Evolutionary conservation across 176 grass and related monocot genomes (phyloP), one percentile per base, ranked within the genome.

Genomic region (Zea luxurians): DNA sequence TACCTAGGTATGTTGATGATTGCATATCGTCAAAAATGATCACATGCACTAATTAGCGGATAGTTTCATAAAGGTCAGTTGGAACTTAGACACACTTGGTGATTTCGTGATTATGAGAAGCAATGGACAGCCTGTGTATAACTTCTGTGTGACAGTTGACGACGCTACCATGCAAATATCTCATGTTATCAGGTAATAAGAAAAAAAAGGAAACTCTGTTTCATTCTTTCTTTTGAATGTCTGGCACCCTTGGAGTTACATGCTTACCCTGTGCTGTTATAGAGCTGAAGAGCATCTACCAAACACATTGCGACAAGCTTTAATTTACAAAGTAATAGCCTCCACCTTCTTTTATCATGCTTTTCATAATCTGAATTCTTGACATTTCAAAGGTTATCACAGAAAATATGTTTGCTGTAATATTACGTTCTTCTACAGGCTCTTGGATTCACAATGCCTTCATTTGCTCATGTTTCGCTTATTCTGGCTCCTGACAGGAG

Each of bases 81-180:
- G 96, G 96, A 92, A 86, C 68, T 52, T 99, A 64, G 87, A 95
- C 50, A 99, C 92, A 6, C 91, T 99, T 50, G 92, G 96, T 63
- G 96, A 99, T 73, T 99, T 99, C 53, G 92, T 99, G 76, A 92
- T 99, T 50, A 99, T 99, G 96, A 90, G 96, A 86, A 99, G 96
- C 84, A 99, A 99, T 16, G 96, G 96, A 10, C 96, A 99, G 59
- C 96, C 96, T 78, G 96, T 99, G 45, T 99, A 99, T 85, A 99
- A 99, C 89, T 99, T 99, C 34, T 99, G 96, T 87, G 96, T 99
- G 58, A 99, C 96, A 17, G 92, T 99, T 66, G 96, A 99, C 63
- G 96, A 99, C 74, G 90, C 96, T 63, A 92, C 88, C 67, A 99
- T 99, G 96, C 77, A 41, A 43, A 99, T 99, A 54, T 99, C 96